Percentiles rank a stretch among this genome's conserved stretches.
Conservation (phyloP, 495 filamentous ascomycete species). For the Hypoxylon perforatum region DNA sequence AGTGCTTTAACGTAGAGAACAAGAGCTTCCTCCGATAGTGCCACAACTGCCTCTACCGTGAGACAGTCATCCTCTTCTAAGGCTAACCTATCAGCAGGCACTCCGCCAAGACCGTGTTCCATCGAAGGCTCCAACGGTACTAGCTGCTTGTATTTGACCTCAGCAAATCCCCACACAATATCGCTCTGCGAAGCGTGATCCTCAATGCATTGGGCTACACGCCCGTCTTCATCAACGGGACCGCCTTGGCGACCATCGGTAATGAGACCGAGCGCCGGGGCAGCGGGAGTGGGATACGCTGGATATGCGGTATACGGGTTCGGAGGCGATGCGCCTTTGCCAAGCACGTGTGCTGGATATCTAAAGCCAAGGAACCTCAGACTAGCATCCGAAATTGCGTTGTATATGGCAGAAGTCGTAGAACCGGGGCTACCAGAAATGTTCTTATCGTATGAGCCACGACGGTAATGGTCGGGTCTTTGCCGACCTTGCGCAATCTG, state of each 20-base stretch:
- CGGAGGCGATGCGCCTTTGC: constrained; percentile 80
- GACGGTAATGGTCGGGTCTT: constrained; percentile 72
- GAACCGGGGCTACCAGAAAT: constrained; percentile 81
- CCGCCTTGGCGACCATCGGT: constrained; percentile 71
- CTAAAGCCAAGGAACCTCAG: constrained; percentile 82
- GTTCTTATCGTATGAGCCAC: constrained; percentile 80
- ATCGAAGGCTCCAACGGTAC: constrained; percentile 85
- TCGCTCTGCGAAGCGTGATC: constrained; percentile 92
- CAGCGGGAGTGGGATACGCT: constrained; percentile 76
- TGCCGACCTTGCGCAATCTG: constrained; percentile 71
- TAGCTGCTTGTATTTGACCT: constrained; percentile 97
- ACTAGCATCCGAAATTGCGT: constrained; percentile 93
- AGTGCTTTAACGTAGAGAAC: constrained; percentile 96
- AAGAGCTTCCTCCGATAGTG: constrained; percentile 91
- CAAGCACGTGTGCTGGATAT: constrained; percentile 72
- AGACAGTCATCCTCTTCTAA: constrained; percentile 73
- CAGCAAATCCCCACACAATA: constrained; percentile 95
- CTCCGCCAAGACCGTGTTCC: constrained; percentile 73
- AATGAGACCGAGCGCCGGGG: constrained; percentile 65
- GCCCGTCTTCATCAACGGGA: constrained; percentile 81
- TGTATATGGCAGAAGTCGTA: constrained; percentile 89
- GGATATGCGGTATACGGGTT: constrained; percentile 84
- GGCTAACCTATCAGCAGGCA: constrained; percentile 57
- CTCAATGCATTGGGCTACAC: constrained; percentile 82
- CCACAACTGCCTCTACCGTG: constrained; percentile 85